phyloP scores from a whole-genome alignment of 2,329 filamentous ascomycete species.

The Fusarium sp. region DNA sequence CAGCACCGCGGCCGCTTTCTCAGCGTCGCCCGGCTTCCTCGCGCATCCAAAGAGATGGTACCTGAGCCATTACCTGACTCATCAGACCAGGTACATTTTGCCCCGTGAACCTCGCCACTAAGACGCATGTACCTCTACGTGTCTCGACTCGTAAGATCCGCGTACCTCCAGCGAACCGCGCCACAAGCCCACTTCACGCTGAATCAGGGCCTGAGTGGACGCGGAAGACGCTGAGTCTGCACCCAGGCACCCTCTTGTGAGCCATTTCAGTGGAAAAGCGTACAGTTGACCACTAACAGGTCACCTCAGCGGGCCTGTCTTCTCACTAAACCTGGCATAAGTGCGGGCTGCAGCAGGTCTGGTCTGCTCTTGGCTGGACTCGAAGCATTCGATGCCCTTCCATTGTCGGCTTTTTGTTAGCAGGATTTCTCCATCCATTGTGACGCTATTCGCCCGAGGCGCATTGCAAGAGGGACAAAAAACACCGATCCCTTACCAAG shows the following conservation, averaged over 20 bases:
- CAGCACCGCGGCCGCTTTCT: slow-evolving; percentile 26
- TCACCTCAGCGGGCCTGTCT: slow-evolving; percentile 29
- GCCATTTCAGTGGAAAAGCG: slow-evolving; percentile 40
- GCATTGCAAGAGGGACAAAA: slow-evolving; percentile 12
- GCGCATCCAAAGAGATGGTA: slow-evolving; percentile 33
- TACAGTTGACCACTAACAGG: slow-evolving; percentile 37
- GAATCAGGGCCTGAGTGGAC: slow-evolving; percentile 30
- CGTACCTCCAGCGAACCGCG: slow-evolving; percentile 44
- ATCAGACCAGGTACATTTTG: slow-evolving; percentile 34
- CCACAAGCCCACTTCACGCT: slow-evolving; percentile 39
- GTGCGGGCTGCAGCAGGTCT: slow-evolving; percentile 35
- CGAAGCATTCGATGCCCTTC: slow-evolving; percentile 47
- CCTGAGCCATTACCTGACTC: slow-evolving; percentile 42
- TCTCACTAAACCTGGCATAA: slow-evolving; percentile 40
- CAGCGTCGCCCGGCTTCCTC: slow-evolving; percentile 17
- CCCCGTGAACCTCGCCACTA: slow-evolving; percentile 18
- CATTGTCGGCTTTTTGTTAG: slow-evolving; percentile 41
- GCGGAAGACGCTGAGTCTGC: slow-evolving; percentile 12
- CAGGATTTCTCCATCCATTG: slow-evolving; percentile 32
- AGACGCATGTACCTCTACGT: slow-evolving; percentile 35
- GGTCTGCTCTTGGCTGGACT: slow-evolving; percentile 29
- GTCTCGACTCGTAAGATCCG: slow-evolving; percentile 40
- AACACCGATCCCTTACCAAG: slow-evolving; percentile 45
- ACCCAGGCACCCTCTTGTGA: slow-evolving; percentile 23
- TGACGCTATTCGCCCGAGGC: slow-evolving; percentile 39